Percentiles rank a stretch among this genome's conserved stretches.
Evolutionary conservation across 2,329 filamentous ascomycete species (phyloP).

Genomic region (Hirsutella rhossiliensis): DNA sequence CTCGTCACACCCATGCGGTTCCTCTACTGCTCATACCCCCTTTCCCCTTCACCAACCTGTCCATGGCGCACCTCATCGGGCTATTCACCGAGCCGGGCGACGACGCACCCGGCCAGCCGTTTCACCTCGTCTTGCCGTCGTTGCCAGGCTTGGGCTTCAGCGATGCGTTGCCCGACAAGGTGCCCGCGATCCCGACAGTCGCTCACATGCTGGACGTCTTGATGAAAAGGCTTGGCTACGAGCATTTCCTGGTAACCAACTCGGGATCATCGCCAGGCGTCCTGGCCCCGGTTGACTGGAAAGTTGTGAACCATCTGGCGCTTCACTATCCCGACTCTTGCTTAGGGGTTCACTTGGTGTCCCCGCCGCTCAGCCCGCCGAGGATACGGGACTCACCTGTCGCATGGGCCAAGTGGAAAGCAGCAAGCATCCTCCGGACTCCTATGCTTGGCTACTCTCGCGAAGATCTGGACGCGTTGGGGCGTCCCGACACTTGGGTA

Average conservation of each 20-base stretch:
- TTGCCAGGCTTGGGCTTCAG: conserved; percentile 58
- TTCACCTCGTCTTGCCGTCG: conserved; percentile 55
- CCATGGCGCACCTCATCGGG: conserved; percentile 42
- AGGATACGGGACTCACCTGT: conserved; percentile 27
- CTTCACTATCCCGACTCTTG: conserved; percentile 35
- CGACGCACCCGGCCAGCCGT: conserved; percentile 33
- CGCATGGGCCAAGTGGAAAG: conserved; percentile 42
- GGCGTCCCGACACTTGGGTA: conserved; percentile 8
- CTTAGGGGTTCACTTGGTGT: conserved; percentile 47
- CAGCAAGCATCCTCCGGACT: conserved; percentile 36
- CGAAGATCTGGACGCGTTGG: conserved; percentile 35
- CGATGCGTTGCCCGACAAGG: conserved; percentile 41
- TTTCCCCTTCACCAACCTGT: conserved; percentile 53
- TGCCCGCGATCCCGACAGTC: conserved; percentile 36
- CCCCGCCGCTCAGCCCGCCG: conserved; percentile 41
- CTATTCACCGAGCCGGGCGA: conserved; percentile 41
- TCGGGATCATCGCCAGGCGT: conserved; percentile 33
- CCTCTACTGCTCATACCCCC: conserved; percentile 54
- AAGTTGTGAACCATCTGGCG: conserved; percentile 35
- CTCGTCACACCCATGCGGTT: conserved; percentile 38
- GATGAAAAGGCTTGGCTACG: conserved; percentile 49
- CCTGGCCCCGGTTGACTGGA: conserved; percentile 39
- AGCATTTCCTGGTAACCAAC: conserved; percentile 44
- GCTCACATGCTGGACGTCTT: conserved; percentile 43
- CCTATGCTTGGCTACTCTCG: conserved; percentile 43